Evolutionary conservation across 257 asterid species (phyloP).

Genomic region (Solanum dulcamara): DNA sequence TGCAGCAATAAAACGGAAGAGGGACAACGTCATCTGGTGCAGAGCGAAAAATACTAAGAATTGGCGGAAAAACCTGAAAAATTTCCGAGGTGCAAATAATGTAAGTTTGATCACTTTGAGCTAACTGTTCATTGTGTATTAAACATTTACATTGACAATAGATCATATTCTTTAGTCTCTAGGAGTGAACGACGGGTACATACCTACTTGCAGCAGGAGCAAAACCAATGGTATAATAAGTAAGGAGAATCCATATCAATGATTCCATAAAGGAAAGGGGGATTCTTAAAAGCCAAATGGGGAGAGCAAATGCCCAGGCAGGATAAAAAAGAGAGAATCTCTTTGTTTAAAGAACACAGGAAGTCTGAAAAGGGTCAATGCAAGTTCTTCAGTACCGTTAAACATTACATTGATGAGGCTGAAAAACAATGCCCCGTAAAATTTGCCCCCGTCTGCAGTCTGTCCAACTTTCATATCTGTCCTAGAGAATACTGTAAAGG

Average conservation of each 20-base stretch:
- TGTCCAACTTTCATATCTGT: constrained; percentile 72
- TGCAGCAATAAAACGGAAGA: constrained; percentile 71
- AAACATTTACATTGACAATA: background rate
- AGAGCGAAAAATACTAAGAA: constrained; percentile 65
- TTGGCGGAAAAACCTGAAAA: constrained; percentile 74
- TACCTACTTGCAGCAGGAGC: constrained; percentile 83
- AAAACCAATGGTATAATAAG: constrained; percentile 87
- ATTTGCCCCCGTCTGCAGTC: constrained; percentile 60
- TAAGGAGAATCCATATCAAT: constrained; percentile 70
- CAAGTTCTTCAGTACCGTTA: constrained; percentile 83
- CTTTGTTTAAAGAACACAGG: constrained; percentile 90
- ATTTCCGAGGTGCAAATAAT: background rate
- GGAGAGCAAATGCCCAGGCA: constrained; percentile 93
- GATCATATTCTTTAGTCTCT: background rate
- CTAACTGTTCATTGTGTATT: background rate
- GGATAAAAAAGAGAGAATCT: constrained; percentile 78
- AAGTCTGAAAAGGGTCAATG: constrained; percentile 60
- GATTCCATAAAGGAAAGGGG: constrained; percentile 87
- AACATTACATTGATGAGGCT: constrained; percentile 84
- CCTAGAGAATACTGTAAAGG: constrained; percentile 81
- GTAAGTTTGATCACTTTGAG: background rate
- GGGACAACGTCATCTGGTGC: constrained; percentile 88
- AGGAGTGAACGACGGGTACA: background rate
- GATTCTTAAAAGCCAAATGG: constrained; percentile 77
- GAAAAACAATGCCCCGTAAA: constrained; percentile 75